A percentile compares a stretch with the other conserved stretches of the same genome.
phyloP scores from a whole-genome alignment of 192 early-diverging fungal genomes.

The Coemansia sp. region DNA sequence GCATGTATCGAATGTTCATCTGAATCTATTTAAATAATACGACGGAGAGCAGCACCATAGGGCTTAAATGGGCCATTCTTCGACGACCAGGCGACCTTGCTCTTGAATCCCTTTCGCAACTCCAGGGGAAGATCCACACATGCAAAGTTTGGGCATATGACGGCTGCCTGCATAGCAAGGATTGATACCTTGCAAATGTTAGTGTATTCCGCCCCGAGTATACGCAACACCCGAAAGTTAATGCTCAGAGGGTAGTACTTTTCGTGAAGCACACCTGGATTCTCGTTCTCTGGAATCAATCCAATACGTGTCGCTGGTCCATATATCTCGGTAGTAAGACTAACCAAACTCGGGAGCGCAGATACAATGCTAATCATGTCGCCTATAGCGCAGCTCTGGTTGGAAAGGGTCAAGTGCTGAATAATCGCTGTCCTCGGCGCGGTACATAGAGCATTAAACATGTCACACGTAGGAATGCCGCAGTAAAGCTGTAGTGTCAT shows the following conservation, averaged over 20 bases:
- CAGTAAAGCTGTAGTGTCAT: background rate
- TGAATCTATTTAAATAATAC: background rate
- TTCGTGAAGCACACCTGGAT: background rate
- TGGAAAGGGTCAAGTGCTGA: background rate
- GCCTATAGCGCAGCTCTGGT: background rate
- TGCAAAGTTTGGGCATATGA: background rate
- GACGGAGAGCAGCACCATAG: background rate
- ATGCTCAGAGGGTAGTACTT: background rate
- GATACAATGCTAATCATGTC: background rate
- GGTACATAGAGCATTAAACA: background rate
- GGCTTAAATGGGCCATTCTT: background rate
- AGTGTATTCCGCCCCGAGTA: background rate
- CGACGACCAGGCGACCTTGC: background rate
- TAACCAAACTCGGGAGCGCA: background rate
- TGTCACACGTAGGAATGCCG: background rate
- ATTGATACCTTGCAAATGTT: background rate
- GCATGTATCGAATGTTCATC: background rate
- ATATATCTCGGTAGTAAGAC: background rate
- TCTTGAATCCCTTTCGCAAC: background rate
- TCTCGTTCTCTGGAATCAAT: background rate
- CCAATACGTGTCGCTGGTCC: background rate
- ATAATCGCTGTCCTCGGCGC: background rate
- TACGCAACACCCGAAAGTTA: background rate
- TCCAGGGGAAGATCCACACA: background rate
- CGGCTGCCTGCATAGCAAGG: background rate